phyloP scores from a whole-genome alignment of 2,329 filamentous ascomycete species.

The Aspergillaceae sp. region DNA sequence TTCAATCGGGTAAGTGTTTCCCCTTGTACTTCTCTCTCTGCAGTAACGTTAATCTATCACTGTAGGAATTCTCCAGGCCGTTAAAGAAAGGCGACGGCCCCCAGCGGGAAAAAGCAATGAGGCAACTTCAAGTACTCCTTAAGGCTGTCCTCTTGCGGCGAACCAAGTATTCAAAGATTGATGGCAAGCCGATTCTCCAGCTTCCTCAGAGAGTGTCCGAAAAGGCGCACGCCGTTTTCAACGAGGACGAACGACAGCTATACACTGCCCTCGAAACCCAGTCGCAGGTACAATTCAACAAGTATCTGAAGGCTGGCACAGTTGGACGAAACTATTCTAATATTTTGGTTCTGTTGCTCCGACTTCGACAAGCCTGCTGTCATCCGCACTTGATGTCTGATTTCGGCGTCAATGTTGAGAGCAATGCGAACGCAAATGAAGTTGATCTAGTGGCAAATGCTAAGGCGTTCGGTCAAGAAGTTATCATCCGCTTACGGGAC shows the following conservation, averaged over 20 bases:
- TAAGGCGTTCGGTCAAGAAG: conserved; percentile 48
- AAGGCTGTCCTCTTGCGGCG: conserved; percentile 75
- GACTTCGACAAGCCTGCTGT: conserved; percentile 72
- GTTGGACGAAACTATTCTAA: conserved; percentile 68
- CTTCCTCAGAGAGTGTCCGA: conserved; percentile 59
- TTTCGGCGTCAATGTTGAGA: conserved; percentile 49
- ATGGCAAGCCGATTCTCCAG: conserved; percentile 66
- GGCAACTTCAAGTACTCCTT: conserved; percentile 62
- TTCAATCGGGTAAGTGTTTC: conserved; percentile 48
- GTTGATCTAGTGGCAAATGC: conserved; percentile 56
- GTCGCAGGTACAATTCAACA: conserved; percentile 65
- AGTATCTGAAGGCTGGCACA: conserved; percentile 60
- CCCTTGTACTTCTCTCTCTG: background rate
- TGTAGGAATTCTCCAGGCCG: conserved; percentile 44
- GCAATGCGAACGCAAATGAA: conserved; percentile 39
- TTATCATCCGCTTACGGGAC: conserved; percentile 58
- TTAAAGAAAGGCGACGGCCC: conserved; percentile 36
- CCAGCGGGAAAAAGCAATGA: conserved; percentile 50
- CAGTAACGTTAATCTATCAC: background rate
- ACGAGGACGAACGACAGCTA: conserved; percentile 54
- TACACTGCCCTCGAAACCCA: conserved; percentile 60
- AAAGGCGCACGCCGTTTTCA: conserved; percentile 56
- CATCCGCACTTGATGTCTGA: conserved; percentile 65
- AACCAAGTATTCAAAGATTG: conserved; percentile 68
- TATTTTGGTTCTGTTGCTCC: conserved; percentile 68